Evolutionary conservation across 768 basidiomycete genomes (phyloP).

Genomic region (Collybiopsis confluens): DNA sequence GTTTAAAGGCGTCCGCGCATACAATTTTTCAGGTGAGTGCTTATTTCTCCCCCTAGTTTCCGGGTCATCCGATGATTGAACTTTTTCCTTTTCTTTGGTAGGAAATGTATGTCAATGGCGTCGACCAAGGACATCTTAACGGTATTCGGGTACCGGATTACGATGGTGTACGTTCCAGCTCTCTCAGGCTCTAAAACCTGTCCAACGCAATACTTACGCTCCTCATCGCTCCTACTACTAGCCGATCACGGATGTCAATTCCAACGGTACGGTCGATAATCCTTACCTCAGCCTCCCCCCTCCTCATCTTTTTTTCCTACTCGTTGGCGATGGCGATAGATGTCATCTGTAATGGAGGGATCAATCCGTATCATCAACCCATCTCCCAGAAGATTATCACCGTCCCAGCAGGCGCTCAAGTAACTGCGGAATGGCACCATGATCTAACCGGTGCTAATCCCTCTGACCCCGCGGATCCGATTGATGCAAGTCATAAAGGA

Average conservation of each 20-base stretch:
- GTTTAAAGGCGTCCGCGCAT: slow-evolving; percentile 2
- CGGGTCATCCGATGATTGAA: not conserved
- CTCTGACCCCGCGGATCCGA: slow-evolving; percentile 35
- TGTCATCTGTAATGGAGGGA: slow-evolving; percentile 41
- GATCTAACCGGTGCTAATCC: slow-evolving; percentile 29
- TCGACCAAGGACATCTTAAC: slow-evolving; percentile 38
- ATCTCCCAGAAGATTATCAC: slow-evolving; percentile 29
- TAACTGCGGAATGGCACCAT: slow-evolving; percentile 40
- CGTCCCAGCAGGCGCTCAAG: slow-evolving; percentile 34
- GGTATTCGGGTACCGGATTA: slow-evolving; percentile 40
- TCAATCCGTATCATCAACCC: slow-evolving; percentile 32
- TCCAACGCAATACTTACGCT: not conserved
- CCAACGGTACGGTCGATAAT: slow-evolving; percentile 18
- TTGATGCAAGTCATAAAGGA: slow-evolving; percentile 31
- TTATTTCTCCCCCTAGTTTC: no score
- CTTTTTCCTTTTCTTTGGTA: slow-evolving; percentile 6
- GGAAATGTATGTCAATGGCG: slow-evolving; percentile 43
- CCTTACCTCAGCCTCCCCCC: no score
- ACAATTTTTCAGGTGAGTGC: slow-evolving; percentile 9
- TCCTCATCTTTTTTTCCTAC: no score
- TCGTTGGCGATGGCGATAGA: no score
- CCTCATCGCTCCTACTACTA: slow-evolving; percentile 9
- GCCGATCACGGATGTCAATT: slow-evolving; percentile 43
- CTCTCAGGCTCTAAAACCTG: no score
- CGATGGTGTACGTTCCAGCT: slow-evolving; percentile 21